These are phyloP conservation scores for Misopates orontium DNA, from an alignment of 257 asterid genomes.

Conservation along the genomic window DNA sequence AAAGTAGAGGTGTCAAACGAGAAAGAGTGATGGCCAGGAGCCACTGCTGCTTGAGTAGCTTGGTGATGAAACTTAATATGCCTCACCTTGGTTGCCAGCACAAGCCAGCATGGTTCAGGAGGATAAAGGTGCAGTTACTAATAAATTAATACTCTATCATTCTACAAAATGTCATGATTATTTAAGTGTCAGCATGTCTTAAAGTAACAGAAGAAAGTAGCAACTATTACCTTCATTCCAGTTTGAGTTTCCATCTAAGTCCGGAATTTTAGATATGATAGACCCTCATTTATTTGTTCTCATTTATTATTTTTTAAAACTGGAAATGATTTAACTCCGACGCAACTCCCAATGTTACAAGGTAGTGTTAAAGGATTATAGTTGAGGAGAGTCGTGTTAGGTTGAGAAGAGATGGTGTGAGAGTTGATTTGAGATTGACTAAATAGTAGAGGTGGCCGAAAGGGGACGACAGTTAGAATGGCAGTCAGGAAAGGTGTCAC, in stretches of 20 bases:
- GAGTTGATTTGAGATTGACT: too few relatives aligned
- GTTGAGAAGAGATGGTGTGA: neutral
- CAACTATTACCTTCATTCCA: conserved; percentile 4
- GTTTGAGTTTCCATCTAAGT: neutral
- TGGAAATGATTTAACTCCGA: neutral
- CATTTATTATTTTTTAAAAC: neutral
- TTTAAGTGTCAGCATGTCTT: neutral
- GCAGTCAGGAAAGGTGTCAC: neutral
- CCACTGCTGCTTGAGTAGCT: neutral
- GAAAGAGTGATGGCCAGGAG: neutral
- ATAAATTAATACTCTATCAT: neutral
- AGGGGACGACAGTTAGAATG: neutral
- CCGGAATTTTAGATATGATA: neutral
- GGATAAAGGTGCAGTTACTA: neutral
- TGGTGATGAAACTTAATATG: neutral
- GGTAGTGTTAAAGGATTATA: neutral
- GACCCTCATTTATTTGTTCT: too few relatives aligned
- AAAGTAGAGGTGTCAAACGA: neutral
- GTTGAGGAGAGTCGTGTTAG: neutral
- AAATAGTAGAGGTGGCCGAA: neutral
- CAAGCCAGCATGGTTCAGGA: neutral
- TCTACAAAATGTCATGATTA: neutral
- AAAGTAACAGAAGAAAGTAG: neutral
- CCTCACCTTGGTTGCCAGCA: neutral
- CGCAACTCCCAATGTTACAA: neutral